These are phyloP conservation scores for Fusarium mundagurra DNA, from an alignment of 2,329 filamentous ascomycete species.

Conservation along the genomic window DNA sequence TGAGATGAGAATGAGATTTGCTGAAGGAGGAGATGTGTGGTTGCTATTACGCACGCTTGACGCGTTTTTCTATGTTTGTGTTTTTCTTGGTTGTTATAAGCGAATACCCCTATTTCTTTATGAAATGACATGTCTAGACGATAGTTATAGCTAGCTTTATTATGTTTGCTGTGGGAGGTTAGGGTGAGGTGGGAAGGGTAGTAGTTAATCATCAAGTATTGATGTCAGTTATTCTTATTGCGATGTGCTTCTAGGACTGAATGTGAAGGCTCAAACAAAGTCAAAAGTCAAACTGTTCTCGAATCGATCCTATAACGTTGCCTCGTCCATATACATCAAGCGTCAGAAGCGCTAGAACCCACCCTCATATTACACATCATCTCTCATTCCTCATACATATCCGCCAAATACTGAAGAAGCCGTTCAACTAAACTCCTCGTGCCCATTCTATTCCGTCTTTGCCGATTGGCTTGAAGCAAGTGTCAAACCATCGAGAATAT, in stretches of 20 bases:
- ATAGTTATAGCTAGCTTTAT: conserved; percentile 20
- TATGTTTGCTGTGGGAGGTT: conserved; percentile 6
- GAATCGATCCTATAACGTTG: neutral
- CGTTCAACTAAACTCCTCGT: accelerated
- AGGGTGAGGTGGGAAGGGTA: neutral
- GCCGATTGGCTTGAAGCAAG: conserved; percentile 48
- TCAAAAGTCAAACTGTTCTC: neutral
- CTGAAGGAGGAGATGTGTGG: neutral
- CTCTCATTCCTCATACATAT: conserved; percentile 1
- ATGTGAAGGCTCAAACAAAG: neutral
- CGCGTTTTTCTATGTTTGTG: conserved; percentile 8
- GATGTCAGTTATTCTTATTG: neutral
- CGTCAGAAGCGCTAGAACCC: neutral
- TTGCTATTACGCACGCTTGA: conserved; percentile 21
- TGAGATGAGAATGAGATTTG: conserved; percentile 42
- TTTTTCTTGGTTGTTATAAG: conserved; percentile 7
- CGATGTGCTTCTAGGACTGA: too few species aligned
- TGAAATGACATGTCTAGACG: conserved; percentile 30
- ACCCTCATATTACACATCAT: neutral
- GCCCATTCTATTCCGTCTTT: neutral
- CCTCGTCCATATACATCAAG: neutral
- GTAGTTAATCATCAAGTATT: neutral
- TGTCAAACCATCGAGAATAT: conserved; percentile 59
- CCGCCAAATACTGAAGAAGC: neutral
- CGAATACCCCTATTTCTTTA: conserved; percentile 42